These are phyloP conservation scores for Cutaneotrichosporon sp. DNA, from an alignment of 1,284 basidiomycete genomes.

Conservation along the genomic window DNA sequence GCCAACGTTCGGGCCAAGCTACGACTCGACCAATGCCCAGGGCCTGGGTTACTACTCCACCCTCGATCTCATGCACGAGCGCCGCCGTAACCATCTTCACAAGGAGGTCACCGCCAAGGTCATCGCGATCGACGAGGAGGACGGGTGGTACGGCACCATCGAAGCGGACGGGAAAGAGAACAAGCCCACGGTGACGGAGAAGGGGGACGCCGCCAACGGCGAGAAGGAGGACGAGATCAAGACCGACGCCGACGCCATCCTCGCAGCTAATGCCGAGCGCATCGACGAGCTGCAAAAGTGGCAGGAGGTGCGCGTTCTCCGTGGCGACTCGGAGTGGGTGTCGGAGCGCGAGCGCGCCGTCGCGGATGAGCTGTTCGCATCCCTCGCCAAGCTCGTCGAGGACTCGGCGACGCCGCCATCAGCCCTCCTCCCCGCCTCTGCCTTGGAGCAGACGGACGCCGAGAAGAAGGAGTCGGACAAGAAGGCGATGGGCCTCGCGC, in stretches of 20 bases:
- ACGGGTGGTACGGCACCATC: conserved; percentile 15
- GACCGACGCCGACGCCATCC: conserved; percentile 26
- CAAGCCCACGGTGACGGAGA: conserved; percentile 9
- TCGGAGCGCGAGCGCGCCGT: conserved; percentile 38
- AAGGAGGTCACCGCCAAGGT: conserved; percentile 13
- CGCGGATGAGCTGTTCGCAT: conserved; percentile 39
- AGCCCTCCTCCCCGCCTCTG: conserved; percentile 12
- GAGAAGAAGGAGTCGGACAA: neutral
- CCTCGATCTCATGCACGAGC: conserved; percentile 43
- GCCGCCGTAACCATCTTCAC: conserved; percentile 23
- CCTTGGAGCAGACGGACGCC: neutral
- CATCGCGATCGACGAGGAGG: conserved; percentile 9
- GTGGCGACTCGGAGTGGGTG: conserved; percentile 24
- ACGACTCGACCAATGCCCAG: conserved; percentile 35
- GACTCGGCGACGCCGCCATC: conserved; percentile 14
- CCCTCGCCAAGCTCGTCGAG: conserved; percentile 33
- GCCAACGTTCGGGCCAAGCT: conserved; percentile 42
- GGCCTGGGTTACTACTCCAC: conserved; percentile 41
- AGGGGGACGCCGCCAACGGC: conserved; percentile 7
- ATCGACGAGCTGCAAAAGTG: conserved; percentile 45
- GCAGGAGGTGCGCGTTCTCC: conserved; percentile 38
- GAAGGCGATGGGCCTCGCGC: conserved; percentile 29
- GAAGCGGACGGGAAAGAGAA: neutral
- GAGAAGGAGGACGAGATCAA: conserved; percentile 20
- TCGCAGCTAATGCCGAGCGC: conserved; percentile 35